phyloP scores from a whole-genome alignment of 2,329 filamentous ascomycete genomes.

The Waltergamsia citrina region DNA sequence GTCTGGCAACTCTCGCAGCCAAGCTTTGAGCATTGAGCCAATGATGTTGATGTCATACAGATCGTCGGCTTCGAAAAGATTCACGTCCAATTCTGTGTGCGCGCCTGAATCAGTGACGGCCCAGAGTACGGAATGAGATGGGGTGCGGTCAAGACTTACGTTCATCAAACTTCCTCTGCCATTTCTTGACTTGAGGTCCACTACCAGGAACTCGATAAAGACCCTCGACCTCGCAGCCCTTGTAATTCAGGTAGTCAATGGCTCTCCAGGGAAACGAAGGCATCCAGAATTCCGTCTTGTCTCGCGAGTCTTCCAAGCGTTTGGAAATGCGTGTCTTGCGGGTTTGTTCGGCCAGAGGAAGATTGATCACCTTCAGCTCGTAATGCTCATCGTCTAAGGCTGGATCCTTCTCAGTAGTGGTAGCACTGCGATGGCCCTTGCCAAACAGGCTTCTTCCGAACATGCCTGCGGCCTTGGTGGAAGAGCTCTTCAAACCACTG shows the following conservation, averaged over 20 bases:
- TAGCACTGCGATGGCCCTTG: slow-evolving; percentile 67
- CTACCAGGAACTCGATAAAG: slow-evolving; percentile 89
- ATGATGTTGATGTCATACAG: slow-evolving; percentile 96
- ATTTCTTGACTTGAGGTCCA: slow-evolving; percentile 83
- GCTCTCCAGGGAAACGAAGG: slow-evolving; percentile 90
- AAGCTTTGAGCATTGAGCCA: slow-evolving; percentile 91
- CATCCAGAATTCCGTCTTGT: slow-evolving; percentile 99
- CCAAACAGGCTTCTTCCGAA: slow-evolving; percentile 77
- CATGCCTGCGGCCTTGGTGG: slow-evolving; percentile 68
- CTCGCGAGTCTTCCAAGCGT: slow-evolving; percentile 73
- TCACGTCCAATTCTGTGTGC: slow-evolving; percentile 67
- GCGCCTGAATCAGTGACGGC: not conserved
- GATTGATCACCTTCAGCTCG: slow-evolving; percentile 73
- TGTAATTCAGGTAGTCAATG: slow-evolving; percentile 94
- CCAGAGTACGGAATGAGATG: not conserved
- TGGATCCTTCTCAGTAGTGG: slow-evolving; percentile 54
- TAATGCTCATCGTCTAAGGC: slow-evolving; percentile 75
- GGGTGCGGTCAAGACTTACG: too few relatives aligned
- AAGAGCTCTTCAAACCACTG: slow-evolving; percentile 63
- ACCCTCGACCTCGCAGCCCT: slow-evolving; percentile 87
- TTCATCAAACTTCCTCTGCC: slow-evolving; percentile 85
- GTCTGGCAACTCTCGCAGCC: slow-evolving; percentile 89
- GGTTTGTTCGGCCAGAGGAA: slow-evolving; percentile 80
- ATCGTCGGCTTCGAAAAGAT: slow-evolving; percentile 78
- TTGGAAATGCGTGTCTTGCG: slow-evolving; percentile 88